Conservation (phyloP, 2,329 filamentous ascomycete species). For the Elsinoe perseae region DNA sequence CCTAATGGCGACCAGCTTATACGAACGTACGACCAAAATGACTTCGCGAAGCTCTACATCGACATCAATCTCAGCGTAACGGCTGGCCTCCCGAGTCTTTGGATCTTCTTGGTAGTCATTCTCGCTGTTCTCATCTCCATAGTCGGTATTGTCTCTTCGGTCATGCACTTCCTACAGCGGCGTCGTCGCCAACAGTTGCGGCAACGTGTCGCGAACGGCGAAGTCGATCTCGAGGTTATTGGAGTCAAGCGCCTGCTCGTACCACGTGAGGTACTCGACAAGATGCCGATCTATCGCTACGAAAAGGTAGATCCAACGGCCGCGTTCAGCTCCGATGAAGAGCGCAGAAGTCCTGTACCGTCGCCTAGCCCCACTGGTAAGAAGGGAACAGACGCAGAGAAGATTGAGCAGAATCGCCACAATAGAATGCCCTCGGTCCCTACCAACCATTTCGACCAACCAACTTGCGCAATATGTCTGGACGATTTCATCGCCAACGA, state of each 20-base stretch:
- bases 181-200: constrained; percentile 60
- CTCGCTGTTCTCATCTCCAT: constrained; percentile 63
- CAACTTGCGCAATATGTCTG: constrained; percentile 83
- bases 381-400: neutral
- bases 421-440: neutral
- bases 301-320: constrained; percentile 18
- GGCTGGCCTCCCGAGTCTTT: constrained; percentile 60
- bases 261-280: constrained; percentile 60
- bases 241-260: constrained; percentile 78
- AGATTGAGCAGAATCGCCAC: neutral
- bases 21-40: constrained; percentile 32
- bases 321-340: constrained; percentile 8
- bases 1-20: constrained; percentile 35
- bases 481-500: constrained; percentile 64
- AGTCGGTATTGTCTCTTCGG: constrained; percentile 57
- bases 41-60: constrained; percentile 46
- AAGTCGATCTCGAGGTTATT: constrained; percentile 77
- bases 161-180: constrained; percentile 72
- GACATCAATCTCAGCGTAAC: constrained; percentile 36
- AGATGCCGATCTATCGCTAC: constrained; percentile 74
- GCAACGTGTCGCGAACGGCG: constrained; percentile 63
- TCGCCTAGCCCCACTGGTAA: neutral
- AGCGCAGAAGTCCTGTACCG: neutral
- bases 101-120: constrained; percentile 67
- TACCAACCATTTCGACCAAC: constrained; percentile 53